Conservation (phyloP, 2,329 filamentous ascomycete species). For the Tolypocladium sp. region DNA sequence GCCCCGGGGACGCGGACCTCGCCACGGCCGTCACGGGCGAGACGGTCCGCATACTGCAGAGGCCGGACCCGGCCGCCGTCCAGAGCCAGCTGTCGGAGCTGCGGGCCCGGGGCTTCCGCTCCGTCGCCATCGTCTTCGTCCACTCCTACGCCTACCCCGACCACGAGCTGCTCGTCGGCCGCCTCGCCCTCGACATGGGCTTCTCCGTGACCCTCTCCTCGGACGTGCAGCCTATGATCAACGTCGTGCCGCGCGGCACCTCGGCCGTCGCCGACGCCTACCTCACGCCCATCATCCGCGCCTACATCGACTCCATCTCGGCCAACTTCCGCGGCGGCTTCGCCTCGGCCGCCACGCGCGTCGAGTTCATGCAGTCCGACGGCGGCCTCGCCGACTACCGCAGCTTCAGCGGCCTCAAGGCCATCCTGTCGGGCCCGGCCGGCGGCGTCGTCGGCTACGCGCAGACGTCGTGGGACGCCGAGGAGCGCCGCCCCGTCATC, state of each 20-base stretch:
- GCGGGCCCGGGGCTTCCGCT: constrained; percentile 48
- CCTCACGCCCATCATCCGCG: constrained; percentile 27
- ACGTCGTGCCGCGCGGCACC: constrained; percentile 32
- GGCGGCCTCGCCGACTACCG: constrained; percentile 43
- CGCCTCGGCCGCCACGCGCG: constrained; percentile 33
- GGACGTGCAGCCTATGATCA: constrained; percentile 31
- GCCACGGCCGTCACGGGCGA: constrained; percentile 60
- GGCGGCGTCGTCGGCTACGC: constrained; percentile 71
- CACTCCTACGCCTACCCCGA: constrained; percentile 58
- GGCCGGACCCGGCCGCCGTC: constrained; percentile 46
- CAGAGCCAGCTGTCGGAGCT: constrained; percentile 48
- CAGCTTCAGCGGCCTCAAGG: constrained; percentile 58
- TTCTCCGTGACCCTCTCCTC: constrained; percentile 28
- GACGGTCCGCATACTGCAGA: constrained; percentile 55
- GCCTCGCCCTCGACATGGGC: constrained; percentile 29
- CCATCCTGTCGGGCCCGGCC: constrained; percentile 66
- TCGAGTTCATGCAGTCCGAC: constrained; percentile 65
- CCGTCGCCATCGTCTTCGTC: constrained; percentile 53
- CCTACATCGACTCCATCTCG: constrained; percentile 24
- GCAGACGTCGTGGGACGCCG: constrained; percentile 59
- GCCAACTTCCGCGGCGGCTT: constrained; percentile 26
- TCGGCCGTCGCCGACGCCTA: constrained; percentile 35
- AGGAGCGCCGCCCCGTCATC: constrained; percentile 60
- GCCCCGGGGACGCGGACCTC: constrained; percentile 44
- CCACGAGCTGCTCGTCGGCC: constrained; percentile 36